Percentiles rank a stretch among this genome's conserved stretches.
Evolutionary conservation across 164 flowering plant species (phyloP).

Genomic region (Magnolia changhungtana): DNA sequence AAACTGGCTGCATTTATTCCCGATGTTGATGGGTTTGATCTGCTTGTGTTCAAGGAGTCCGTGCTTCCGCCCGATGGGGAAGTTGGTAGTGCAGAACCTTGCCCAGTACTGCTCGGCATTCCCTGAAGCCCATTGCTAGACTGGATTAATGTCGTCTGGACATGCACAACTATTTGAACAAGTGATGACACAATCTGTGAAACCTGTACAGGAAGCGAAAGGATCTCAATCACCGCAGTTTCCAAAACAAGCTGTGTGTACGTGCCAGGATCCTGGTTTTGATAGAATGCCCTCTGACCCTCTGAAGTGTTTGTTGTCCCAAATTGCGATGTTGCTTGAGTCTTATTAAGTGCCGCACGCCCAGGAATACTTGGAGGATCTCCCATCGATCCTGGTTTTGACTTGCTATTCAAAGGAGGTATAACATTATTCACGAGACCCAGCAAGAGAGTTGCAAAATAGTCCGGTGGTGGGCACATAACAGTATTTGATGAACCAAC

Average conservation of each 20-base stretch:
- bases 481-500: slow-evolving; percentile 66
- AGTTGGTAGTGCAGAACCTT: slow-evolving; percentile 74
- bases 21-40: slow-evolving; percentile 59
- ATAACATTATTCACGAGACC: slow-evolving; percentile 88
- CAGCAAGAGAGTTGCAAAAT: slow-evolving; percentile 76
- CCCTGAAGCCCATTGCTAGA: slow-evolving; percentile 78
- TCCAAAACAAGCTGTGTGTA: slow-evolving; percentile 93
- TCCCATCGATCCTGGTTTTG: slow-evolving; percentile 54
- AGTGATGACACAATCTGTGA: slow-evolving; percentile 82
- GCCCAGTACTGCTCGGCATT: slow-evolving; percentile 47
- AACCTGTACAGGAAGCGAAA: slow-evolving; percentile 87
- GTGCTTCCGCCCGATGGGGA: slow-evolving; percentile 98
- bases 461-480: slow-evolving; percentile 80
- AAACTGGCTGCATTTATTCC: slow-evolving; percentile 72
- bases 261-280: slow-evolving; percentile 95
- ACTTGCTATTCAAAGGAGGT: slow-evolving; percentile 64
- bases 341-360: slow-evolving; percentile 54
- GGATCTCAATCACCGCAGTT: slow-evolving; percentile 88
- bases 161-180: slow-evolving; percentile 82
- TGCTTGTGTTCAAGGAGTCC: slow-evolving; percentile 75
- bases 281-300: slow-evolving; percentile 84
- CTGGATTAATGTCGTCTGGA: slow-evolving; percentile 86
- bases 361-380: slow-evolving; percentile 42
- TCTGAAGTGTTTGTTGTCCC: slow-evolving; percentile 54
- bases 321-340: slow-evolving; percentile 49